A percentile compares a stretch with the other conserved stretches of the same genome.
Evolutionary conservation across 257 asterid species (phyloP).

Genomic region (Sherardia arvensis): DNA sequence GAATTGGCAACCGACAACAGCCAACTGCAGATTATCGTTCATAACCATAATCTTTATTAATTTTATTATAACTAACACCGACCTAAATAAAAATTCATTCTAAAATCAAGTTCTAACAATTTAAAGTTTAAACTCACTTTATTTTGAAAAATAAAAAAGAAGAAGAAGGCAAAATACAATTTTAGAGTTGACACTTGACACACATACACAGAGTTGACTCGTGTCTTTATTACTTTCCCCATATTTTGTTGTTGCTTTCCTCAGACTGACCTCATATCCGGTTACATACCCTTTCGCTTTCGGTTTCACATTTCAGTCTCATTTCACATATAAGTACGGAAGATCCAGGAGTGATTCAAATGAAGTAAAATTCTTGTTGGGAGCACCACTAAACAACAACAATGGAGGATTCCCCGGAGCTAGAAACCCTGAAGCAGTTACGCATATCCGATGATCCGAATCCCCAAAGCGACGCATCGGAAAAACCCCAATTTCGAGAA

Average conservation of each 20-base stretch:
- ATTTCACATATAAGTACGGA: neutral
- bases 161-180: neutral
- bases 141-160: neutral
- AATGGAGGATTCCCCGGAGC: slow-evolving; percentile 4
- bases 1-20: too few relatives aligned
- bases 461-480: slow-evolving; percentile 2
- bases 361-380: slow-evolving; percentile 2
- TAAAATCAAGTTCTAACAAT: too few relatives aligned
- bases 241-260: neutral
- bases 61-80: too few relatives aligned
- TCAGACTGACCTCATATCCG: neutral
- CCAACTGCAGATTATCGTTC: too few relatives aligned
- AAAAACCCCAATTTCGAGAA: slow-evolving; percentile 8
- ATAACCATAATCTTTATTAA: too few relatives aligned
- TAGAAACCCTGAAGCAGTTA: neutral
- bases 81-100: too few relatives aligned
- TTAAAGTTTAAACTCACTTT: too few relatives aligned
- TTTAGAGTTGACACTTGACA: neutral
- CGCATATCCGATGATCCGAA: slow-evolving; percentile 5
- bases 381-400: neutral
- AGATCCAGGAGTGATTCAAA: neutral
- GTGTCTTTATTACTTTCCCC: neutral
- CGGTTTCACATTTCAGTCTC: neutral
- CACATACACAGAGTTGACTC: neutral
- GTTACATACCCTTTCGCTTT: neutral